Percentiles rank a stretch among this genome's conserved stretches.
Conservation (phyloP, 1,284 basidiomycete genomes). For the Ganoderma resinaceum region DNA sequence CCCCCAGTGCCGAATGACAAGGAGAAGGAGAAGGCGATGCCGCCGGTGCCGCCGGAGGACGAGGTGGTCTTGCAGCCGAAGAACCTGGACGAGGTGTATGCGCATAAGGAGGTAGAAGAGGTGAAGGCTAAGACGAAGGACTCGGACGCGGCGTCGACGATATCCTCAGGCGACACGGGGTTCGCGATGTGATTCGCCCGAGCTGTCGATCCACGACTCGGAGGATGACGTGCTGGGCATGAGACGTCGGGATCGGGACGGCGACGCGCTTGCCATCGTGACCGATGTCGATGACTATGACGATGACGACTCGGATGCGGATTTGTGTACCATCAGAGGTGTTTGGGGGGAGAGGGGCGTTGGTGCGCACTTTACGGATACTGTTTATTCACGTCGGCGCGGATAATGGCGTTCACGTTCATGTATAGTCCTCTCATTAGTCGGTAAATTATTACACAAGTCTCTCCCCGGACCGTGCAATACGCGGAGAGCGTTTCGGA, state of each 20-base stretch:
- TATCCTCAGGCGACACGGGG: constrained; percentile 25
- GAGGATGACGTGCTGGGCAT: background rate
- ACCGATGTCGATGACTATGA: background rate
- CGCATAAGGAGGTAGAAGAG: background rate
- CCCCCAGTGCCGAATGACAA: constrained; percentile 22
- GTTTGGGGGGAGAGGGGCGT: background rate
- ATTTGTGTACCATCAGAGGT: background rate
- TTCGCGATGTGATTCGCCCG: constrained; percentile 27
- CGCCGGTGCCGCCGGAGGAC: constrained; percentile 8
- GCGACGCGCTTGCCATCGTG: background rate
- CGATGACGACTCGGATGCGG: background rate
- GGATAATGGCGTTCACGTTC: constrained; percentile 12
- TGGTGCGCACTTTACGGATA: background rate
- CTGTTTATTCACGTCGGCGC: background rate
- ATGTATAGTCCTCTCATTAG: constrained; percentile 9
- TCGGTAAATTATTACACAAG: constrained; percentile 27
- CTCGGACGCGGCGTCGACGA: constrained; percentile 23
- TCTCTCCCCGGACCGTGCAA: background rate
- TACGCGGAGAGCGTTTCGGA: background rate
- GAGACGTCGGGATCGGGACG: background rate
- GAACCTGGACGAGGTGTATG: constrained; percentile 31
- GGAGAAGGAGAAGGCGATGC: constrained; percentile 1
- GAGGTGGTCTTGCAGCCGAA: constrained; percentile 16
- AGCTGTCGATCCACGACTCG: background rate
- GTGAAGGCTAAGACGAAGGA: background rate